phyloP scores from a whole-genome alignment of 2,329 filamentous ascomycete species.

The Xylaria sp. region DNA sequence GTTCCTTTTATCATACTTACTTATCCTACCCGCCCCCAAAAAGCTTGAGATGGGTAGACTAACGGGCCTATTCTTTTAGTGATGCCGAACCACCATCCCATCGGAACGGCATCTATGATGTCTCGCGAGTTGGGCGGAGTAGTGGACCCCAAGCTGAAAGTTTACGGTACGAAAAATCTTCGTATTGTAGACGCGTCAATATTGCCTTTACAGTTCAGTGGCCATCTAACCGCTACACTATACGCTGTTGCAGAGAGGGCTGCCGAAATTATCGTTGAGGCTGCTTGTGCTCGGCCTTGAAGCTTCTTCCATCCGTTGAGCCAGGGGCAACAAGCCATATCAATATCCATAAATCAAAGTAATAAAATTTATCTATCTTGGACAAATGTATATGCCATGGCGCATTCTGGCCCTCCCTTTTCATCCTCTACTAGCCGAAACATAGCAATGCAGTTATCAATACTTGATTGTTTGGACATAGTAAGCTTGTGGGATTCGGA shows the following conservation, averaged over 20 bases:
- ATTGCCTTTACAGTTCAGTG: constrained; percentile 60
- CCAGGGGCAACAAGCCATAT: not conserved
- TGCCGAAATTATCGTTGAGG: constrained; percentile 46
- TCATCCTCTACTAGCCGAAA: not conserved
- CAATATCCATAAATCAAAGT: not conserved
- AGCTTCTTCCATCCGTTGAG: not conserved
- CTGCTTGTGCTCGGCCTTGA: constrained; percentile 13
- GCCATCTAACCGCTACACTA: constrained; percentile 60
- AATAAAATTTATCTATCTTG: not conserved
- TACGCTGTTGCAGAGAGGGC: constrained; percentile 64
- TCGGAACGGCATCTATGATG: constrained; percentile 63
- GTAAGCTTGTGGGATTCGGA: no score
- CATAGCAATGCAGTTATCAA: not conserved
- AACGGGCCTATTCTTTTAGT: constrained; percentile 31
- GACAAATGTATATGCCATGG: not conserved
- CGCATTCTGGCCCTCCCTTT: not conserved
- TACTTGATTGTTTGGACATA: not conserved
- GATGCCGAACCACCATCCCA: constrained; percentile 55
- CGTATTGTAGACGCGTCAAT: constrained; percentile 61
- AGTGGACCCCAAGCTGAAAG: constrained; percentile 57
- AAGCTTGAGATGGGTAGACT: not conserved
- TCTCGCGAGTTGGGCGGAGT: constrained; percentile 60
- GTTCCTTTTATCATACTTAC: not conserved
- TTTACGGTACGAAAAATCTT: constrained; percentile 61
- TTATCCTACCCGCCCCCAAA: no score